Conservation (phyloP, 371 early-diverging fungal species). For the Apophysomyces elegans region DNA sequence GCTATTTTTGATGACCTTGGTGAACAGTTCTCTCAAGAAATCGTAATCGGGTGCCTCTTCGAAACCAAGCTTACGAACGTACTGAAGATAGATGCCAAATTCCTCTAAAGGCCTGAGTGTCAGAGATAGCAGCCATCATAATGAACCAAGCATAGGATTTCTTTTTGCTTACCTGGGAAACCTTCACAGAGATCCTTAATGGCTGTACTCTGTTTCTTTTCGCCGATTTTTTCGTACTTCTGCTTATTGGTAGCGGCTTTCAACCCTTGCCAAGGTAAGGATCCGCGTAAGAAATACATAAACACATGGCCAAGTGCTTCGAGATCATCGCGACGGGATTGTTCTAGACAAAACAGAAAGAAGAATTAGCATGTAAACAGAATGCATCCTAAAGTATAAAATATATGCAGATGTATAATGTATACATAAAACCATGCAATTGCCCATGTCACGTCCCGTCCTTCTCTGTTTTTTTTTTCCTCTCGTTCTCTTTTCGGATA, state of each 20-base stretch:
- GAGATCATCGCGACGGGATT: conserved; percentile 92
- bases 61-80: conserved; percentile 86
- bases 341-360: conserved; percentile 51
- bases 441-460: too few species aligned
- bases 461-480: not conserved
- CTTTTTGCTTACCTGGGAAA: conserved; percentile 53
- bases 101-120: conserved; percentile 52
- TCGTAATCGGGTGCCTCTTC: conserved; percentile 95
- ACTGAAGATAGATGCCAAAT: conserved; percentile 86
- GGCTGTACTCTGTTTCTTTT: conserved; percentile 82
- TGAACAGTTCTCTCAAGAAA: conserved; percentile 77
- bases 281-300: conserved; percentile 89
- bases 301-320: conserved; percentile 92
- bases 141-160: too few species aligned
- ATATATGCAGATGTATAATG: not conserved
- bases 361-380: not conserved
- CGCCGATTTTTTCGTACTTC: conserved; percentile 90
- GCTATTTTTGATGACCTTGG: conserved; percentile 69
- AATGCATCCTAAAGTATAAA: too few species aligned
- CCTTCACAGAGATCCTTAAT: conserved; percentile 77
- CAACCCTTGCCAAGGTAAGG: conserved; percentile 92
- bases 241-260: conserved; percentile 90
- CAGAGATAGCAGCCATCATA: too few species aligned
- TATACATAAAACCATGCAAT: too few species aligned
- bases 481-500: not conserved